Conservation (phyloP, 1,284 basidiomycete species). For the Heterobasidion occidentale region DNA sequence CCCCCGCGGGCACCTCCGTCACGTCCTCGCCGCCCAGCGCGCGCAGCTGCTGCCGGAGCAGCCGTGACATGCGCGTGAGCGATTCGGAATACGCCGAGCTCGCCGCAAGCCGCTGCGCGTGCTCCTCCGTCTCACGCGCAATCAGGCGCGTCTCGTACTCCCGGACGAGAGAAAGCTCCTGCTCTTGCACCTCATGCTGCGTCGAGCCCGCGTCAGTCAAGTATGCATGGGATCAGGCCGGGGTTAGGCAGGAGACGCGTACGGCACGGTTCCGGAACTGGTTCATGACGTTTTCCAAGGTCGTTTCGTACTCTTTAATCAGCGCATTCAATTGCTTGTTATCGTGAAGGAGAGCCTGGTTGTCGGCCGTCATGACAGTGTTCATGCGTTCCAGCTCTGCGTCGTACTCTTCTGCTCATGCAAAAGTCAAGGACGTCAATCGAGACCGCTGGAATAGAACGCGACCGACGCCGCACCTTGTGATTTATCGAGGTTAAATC, state of each 20-base stretch:
- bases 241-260: constrained; percentile 26
- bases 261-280: constrained; percentile 90
- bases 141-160: constrained; percentile 88
- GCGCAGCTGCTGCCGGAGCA: constrained; percentile 71
- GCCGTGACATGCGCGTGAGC: constrained; percentile 64
- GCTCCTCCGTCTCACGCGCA: constrained; percentile 67
- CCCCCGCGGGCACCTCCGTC: constrained; percentile 3
- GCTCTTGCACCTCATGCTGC: constrained; percentile 90
- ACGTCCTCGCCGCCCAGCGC: constrained; percentile 64
- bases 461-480: constrained; percentile 51
- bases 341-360: constrained; percentile 83
- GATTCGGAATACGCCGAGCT: constrained; percentile 64
- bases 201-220: background rate
- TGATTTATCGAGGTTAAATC: constrained; percentile 87
- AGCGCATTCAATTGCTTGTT: constrained; percentile 91
- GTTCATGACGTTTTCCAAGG: constrained; percentile 93
- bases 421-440: background rate
- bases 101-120: constrained; percentile 50
- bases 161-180: constrained; percentile 84
- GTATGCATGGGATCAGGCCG: background rate
- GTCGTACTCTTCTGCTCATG: constrained; percentile 74
- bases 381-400: constrained; percentile 93
- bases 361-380: constrained; percentile 74
- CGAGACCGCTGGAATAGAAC: background rate
- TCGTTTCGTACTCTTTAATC: constrained; percentile 95